Conservation (phyloP, 192 early-diverging fungal species). For the Umbelopsis isabellina region DNA sequence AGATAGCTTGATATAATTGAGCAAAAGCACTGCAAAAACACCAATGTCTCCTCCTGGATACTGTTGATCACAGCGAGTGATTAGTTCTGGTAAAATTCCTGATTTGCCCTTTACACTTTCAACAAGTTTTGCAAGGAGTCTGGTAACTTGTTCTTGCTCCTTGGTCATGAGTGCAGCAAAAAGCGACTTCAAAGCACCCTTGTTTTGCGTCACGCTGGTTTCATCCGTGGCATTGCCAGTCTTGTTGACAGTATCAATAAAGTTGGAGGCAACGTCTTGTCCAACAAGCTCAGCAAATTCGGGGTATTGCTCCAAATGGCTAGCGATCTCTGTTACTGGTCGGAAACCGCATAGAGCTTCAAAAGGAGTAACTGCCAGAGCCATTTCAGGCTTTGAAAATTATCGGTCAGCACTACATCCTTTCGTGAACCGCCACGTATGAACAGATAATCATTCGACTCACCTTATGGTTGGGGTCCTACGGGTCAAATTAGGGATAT, state of each 20-base stretch:
- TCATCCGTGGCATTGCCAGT: conserved; percentile 33
- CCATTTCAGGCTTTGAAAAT: conserved; percentile 92
- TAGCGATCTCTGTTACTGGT: conserved; percentile 76
- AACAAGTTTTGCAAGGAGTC: conserved; percentile 60
- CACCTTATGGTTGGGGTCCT: conserved; percentile 50
- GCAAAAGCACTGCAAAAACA: conserved; percentile 82
- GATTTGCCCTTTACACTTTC: conserved; percentile 39
- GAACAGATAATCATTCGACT: neutral
- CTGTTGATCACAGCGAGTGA: conserved; percentile 75
- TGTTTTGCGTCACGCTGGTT: conserved; percentile 41
- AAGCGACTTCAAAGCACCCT: conserved; percentile 51
- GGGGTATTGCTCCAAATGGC: conserved; percentile 69
- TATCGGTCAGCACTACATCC: neutral
- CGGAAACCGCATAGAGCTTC: conserved; percentile 94
- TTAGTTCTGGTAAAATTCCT: conserved; percentile 41
- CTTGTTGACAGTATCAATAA: conserved; percentile 49
- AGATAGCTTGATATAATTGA: conserved; percentile 81
- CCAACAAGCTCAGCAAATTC: conserved; percentile 78
- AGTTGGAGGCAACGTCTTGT: conserved; percentile 45
- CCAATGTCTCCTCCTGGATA: conserved; percentile 91
- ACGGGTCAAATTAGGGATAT: conserved; percentile 1
- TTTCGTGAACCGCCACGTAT: neutral
- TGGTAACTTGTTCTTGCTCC: conserved; percentile 46
- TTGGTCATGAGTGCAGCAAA: conserved; percentile 68
- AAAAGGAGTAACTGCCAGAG: conserved; percentile 93